Percentiles rank a stretch among this genome's conserved stretches.
These are phyloP conservation scores for Aspergillus heteromorphus DNA, from an alignment of 495 filamentous ascomycete species.

Conservation along the genomic window DNA sequence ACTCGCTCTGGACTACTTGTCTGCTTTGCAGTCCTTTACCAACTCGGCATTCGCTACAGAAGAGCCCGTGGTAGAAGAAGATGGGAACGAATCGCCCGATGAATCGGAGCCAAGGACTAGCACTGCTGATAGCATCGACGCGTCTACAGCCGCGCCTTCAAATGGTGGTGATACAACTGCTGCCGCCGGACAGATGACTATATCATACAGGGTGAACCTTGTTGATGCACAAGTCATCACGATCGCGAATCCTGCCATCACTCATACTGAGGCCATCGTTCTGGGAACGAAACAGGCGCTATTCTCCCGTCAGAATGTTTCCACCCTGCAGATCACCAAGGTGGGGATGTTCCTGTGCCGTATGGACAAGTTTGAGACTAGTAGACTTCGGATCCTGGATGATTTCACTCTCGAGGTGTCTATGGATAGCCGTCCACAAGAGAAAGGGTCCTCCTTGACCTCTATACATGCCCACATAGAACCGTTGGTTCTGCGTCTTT, in stretches of 20 bases:
- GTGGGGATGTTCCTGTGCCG: slow-evolving; percentile 98
- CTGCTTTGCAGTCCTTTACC: slow-evolving; percentile 79
- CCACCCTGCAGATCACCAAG: slow-evolving; percentile 85
- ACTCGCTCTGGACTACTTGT: slow-evolving; percentile 89
- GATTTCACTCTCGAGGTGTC: slow-evolving; percentile 90
- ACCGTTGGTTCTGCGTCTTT: slow-evolving; percentile 86
- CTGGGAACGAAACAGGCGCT: slow-evolving; percentile 90
- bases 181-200: slow-evolving; percentile 50
- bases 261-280: slow-evolving; percentile 91
- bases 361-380: slow-evolving; percentile 93
- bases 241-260: slow-evolving; percentile 85
- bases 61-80: slow-evolving; percentile 50
- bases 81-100: slow-evolving; percentile 51
- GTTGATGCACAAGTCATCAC: slow-evolving; percentile 94
- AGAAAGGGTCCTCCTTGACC: slow-evolving; percentile 60
- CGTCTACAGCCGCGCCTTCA: slow-evolving; percentile 20
- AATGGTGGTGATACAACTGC: slow-evolving; percentile 12
- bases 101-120: slow-evolving; percentile 58
- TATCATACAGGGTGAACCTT: slow-evolving; percentile 88
- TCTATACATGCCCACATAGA: slow-evolving; percentile 84
- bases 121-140: slow-evolving; percentile 26
- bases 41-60: slow-evolving; percentile 62
- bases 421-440: slow-evolving; percentile 69
- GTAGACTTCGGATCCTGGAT: slow-evolving; percentile 82
- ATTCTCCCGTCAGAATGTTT: slow-evolving; percentile 86